These are phyloP conservation scores for Hypoxylon fuscum DNA, from an alignment of 495 filamentous ascomycete genomes.

Conservation along the genomic window DNA sequence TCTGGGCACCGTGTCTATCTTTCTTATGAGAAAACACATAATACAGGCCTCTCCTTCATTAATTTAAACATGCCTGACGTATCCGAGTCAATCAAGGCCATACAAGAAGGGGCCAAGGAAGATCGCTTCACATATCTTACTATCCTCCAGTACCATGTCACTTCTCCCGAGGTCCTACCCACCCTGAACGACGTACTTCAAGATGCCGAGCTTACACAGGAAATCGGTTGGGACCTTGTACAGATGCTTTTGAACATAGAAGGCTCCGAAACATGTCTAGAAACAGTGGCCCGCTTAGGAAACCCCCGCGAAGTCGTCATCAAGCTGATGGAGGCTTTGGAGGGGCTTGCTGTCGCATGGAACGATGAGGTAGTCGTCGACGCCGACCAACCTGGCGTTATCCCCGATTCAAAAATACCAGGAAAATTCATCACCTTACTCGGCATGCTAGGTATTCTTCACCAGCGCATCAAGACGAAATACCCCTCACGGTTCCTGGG, in stretches of 20 bases:
- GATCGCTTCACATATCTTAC: constrained; percentile 91
- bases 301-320: constrained; percentile 95
- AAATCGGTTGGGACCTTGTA: constrained; percentile 97
- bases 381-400: constrained; percentile 32
- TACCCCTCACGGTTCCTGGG: constrained; percentile 91
- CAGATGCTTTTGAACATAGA: constrained; percentile 83
- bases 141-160: constrained; percentile 85
- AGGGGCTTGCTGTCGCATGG: constrained; percentile 63
- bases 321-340: constrained; percentile 78
- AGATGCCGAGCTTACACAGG: constrained; percentile 81
- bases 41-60: background rate
- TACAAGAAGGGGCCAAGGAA: constrained; percentile 43
- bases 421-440: constrained; percentile 78
- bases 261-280: constrained; percentile 76
- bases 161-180: constrained; percentile 73
- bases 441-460: constrained; percentile 83
- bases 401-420: constrained; percentile 40
- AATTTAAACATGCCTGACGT: constrained; percentile 36
- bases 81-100: constrained; percentile 42
- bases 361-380: constrained; percentile 59
- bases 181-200: constrained; percentile 81
- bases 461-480: constrained; percentile 87
- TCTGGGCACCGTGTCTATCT: background rate
- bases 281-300: constrained; percentile 77
- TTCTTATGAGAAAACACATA: background rate